Evolutionary conservation across 1,284 basidiomycete species (phyloP), one percentile per base, ranked within the genome.

Genomic region (Ceratobasidium sp.): DNA sequence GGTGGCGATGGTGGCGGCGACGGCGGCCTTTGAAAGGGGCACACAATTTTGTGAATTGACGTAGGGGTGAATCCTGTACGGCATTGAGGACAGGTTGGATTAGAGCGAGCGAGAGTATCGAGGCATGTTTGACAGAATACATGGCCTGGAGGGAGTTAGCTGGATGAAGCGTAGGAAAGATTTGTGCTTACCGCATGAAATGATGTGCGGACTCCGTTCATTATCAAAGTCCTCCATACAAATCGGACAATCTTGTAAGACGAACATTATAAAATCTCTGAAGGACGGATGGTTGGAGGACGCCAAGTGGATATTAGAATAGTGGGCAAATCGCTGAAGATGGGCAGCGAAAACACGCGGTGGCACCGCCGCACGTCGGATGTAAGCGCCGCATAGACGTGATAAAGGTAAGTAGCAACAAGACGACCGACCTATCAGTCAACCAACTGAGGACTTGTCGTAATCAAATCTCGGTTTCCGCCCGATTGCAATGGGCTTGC

Each of bases 61-160:
- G 22, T 36, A 3, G 22, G 5, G n/a, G 19, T 4, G 22, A 17
- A 67, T 19, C n/a, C n/a, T 11, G n/a, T 17, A 17, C 65, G 65
- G 19, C 65, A 67, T 19, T 44, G 4, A 17, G 65, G 65, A 24
- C 65, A 67, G 22, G 14, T 51, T 5, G 31, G 50, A 33, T 29
- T 36, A 22, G 36, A 27, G 11, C 36, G 24, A 19, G 36, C 17
- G 17, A 51, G 31, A 19, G 50, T 45, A 17, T 41, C 31, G 36
- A 67, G 65, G 24, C 65, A 67, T 1, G 51, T 19, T 27, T 44
- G 27, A 51, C 65, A 67, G 36, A 67, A 67, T 22, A 67, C 51
- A 41, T 67, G 65, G n/a, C 65, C 65, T 50, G 44, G 17, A n/a
- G n/a, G 24, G 27, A 27, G n/a, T 6, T 33, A n/a, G 22, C 48